Percentiles rank a stretch among this genome's conserved stretches.
These are phyloP conservation scores for Penicillium nucicola DNA, from an alignment of 495 filamentous ascomycete genomes.

Conservation along the genomic window DNA sequence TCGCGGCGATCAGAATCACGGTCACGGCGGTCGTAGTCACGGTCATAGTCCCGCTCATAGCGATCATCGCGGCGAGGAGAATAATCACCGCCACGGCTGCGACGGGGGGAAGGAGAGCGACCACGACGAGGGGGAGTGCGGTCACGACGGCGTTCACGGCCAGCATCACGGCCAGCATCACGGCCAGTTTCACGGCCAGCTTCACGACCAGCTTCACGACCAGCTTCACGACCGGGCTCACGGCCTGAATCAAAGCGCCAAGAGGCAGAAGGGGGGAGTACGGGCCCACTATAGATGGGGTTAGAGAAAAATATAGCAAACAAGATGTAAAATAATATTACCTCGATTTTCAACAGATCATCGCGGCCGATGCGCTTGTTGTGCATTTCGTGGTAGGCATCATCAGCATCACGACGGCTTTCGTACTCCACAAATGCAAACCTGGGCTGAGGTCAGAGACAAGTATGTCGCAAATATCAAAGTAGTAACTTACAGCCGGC, in stretches of 20 bases:
- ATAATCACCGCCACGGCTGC: conserved; percentile 74
- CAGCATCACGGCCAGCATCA: conserved; percentile 63
- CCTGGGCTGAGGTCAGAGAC: conserved; percentile 43
- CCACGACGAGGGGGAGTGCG: conserved; percentile 79
- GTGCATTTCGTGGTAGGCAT: conserved; percentile 99
- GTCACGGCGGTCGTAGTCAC: conserved; percentile 77
- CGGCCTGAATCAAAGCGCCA: conserved; percentile 94
- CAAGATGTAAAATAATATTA: conserved; percentile 28
- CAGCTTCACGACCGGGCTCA: too few species aligned
- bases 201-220: too few species aligned
- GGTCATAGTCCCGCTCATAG: conserved; percentile 68
- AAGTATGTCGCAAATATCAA: background rate
- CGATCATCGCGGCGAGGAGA: conserved; percentile 91
- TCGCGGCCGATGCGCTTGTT: conserved; percentile 97
- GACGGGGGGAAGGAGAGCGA: conserved; percentile 71
- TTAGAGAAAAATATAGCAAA: conserved; percentile 7
- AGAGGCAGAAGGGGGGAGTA: conserved; percentile 91
- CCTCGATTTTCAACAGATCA: conserved; percentile 97
- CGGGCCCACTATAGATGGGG: conserved; percentile 76
- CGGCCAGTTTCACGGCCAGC: conserved; percentile 63
- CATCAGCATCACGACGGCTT: conserved; percentile 96
- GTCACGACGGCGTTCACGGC: conserved; percentile 69
- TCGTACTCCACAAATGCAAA: conserved; percentile 99
- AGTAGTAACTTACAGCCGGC: conserved; percentile 75
- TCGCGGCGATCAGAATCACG: conserved; percentile 56